phyloP scores from a whole-genome alignment of 257 asterid species.

The Phtheirospermum japonicum region DNA sequence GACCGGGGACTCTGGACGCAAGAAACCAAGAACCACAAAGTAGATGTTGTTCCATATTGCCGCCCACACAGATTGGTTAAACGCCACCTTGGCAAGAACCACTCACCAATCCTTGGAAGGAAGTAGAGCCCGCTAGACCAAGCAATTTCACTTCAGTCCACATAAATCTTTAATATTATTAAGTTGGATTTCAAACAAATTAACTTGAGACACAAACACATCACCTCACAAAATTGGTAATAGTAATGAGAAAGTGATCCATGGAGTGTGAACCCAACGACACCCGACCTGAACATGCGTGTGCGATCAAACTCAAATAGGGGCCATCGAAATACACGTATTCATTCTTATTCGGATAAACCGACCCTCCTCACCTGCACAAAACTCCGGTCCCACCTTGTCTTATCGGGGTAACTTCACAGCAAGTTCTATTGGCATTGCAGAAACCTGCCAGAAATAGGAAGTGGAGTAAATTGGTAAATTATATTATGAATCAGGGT shows the following conservation, averaged over 20 bases:
- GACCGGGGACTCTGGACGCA: constrained; percentile 50
- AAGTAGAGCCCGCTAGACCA: constrained; percentile 47
- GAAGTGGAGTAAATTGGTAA: too few relatives aligned
- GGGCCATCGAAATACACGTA: constrained; percentile 67
- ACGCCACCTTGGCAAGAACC: constrained; percentile 65
- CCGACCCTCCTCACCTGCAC: constrained; percentile 56
- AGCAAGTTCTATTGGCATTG: constrained; percentile 44
- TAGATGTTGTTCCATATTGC: constrained; percentile 77
- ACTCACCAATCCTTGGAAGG: constrained; percentile 82
- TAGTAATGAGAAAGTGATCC: constrained; percentile 85
- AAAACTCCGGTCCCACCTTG: constrained; percentile 52
- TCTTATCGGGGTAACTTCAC: constrained; percentile 39
- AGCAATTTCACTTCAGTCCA: constrained; percentile 27
- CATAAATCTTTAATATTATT: background rate
- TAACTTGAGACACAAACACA: constrained; percentile 30
- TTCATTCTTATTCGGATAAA: constrained; percentile 40
- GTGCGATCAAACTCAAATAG: constrained; percentile 60
- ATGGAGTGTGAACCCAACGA: constrained; percentile 70
- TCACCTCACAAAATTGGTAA: constrained; percentile 75
- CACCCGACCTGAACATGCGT: constrained; percentile 69
- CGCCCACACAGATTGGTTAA: constrained; percentile 70
- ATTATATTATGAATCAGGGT: too few relatives aligned
- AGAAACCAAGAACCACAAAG: constrained; percentile 49
- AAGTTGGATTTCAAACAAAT: background rate
- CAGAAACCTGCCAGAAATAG: constrained; percentile 39